phyloP scores from a whole-genome alignment of 2,329 filamentous ascomycete genomes.

The Magnaporthales sp. region DNA sequence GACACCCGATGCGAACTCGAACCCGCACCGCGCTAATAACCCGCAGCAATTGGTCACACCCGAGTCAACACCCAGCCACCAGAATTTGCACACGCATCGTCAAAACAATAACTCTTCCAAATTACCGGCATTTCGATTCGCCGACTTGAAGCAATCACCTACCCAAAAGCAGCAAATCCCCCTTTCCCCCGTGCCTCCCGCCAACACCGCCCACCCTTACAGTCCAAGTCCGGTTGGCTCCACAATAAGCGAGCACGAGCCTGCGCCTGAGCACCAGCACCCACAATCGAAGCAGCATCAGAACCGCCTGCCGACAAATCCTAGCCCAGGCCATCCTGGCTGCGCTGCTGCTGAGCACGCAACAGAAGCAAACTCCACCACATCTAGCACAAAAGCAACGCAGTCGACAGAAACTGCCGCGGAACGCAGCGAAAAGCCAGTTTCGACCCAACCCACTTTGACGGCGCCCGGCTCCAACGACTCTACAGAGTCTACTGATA shows the following conservation, averaged over 20 bases:
- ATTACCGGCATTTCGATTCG: conserved; percentile 45
- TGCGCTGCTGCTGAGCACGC: conserved; percentile 8
- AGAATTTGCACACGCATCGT: conserved; percentile 35
- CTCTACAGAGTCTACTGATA: background rate
- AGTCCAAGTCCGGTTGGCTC: background rate
- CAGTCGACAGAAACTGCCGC: background rate
- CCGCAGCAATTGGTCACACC: background rate
- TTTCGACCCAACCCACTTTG: conserved; percentile 5
- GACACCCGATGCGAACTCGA: background rate
- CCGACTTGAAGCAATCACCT: conserved; percentile 28
- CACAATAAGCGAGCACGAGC: background rate
- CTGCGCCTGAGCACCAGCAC: background rate
- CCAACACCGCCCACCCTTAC: conserved; percentile 7
- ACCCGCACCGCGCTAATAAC: background rate
- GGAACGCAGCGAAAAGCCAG: conserved; percentile 2
- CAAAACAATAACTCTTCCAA: conserved; percentile 47
- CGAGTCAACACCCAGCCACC: conserved; percentile 5
- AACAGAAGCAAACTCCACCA: conserved; percentile 2
- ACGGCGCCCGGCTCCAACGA: background rate
- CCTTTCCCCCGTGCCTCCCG: conserved; percentile 20
- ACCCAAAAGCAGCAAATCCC: conserved; percentile 16
- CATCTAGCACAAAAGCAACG: background rate
- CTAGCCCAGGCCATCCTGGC: conserved; percentile 8
- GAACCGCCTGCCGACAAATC: conserved; percentile 15
- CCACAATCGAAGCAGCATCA: background rate